These are phyloP conservation scores for Eragrostis tef DNA, from an alignment of 202 grass and related monocot species.

Conservation along the genomic window DNA sequence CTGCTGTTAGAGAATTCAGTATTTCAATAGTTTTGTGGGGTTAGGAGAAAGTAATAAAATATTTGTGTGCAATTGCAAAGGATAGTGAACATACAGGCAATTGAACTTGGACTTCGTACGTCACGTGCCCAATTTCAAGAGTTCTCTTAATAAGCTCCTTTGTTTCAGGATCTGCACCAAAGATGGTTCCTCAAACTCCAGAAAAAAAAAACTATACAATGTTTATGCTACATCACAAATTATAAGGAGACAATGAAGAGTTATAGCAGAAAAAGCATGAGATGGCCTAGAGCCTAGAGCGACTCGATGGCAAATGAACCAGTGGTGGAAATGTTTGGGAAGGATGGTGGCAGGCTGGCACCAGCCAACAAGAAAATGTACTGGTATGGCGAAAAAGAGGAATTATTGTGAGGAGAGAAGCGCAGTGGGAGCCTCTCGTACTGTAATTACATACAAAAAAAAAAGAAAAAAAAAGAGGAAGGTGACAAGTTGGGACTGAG, in stretches of 20 bases:
- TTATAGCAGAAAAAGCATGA: neutral
- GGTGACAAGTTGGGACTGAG: neutral
- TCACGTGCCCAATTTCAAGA: slow-evolving; percentile 72
- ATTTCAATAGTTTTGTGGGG: slow-evolving; percentile 40
- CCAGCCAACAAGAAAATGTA: neutral
- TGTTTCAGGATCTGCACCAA: slow-evolving; percentile 76
- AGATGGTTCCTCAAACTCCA: slow-evolving; percentile 41
- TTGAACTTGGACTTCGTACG: slow-evolving; percentile 69
- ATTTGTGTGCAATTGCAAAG: slow-evolving; percentile 26
- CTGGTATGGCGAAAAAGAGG: neutral
- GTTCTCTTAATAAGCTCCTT: slow-evolving; percentile 85
- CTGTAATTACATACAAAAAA: no score
- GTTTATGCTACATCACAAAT: slow-evolving; percentile 12
- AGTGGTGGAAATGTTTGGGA: neutral
- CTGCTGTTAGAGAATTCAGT: slow-evolving; percentile 52
- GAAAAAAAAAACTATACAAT: slow-evolving; percentile 22
- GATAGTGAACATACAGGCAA: slow-evolving; percentile 65
- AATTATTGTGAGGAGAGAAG: neutral
- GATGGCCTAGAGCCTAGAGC: neutral
- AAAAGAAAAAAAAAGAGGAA: no score
- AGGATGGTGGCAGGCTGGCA: neutral
- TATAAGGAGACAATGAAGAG: neutral
- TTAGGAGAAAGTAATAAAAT: slow-evolving; percentile 14
- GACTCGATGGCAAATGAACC: neutral
- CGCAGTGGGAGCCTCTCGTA: no score